Percentiles rank a stretch among this genome's conserved stretches.
phyloP scores from a whole-genome alignment of 768 basidiomycete species.

The Mrakia hoshinonis region DNA sequence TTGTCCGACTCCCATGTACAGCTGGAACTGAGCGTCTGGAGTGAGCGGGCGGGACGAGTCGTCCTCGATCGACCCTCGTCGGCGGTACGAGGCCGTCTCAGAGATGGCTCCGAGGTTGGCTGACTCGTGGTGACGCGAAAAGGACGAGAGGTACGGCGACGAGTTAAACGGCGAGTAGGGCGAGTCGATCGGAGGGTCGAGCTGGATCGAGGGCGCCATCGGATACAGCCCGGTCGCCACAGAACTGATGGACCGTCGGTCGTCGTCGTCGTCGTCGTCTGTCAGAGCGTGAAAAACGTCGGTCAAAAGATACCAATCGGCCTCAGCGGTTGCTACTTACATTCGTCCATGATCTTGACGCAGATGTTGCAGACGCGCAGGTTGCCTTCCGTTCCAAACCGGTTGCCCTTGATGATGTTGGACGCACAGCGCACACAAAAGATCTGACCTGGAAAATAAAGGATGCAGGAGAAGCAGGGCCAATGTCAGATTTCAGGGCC shows the following conservation, averaged over 20 bases:
- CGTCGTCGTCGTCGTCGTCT: constrained; percentile 76
- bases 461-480: no score
- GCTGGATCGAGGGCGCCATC: constrained; percentile 7
- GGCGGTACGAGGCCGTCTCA: not conserved
- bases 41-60: constrained; percentile 45
- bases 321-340: no score
- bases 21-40: constrained; percentile 50
- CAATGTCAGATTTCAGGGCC: not conserved
- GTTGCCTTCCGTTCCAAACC: constrained; percentile 92
- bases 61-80: not conserved
- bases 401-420: constrained; percentile 85
- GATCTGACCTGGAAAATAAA: constrained; percentile 51
- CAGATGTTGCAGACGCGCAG: constrained; percentile 93
- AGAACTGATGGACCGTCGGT: constrained; percentile 60
- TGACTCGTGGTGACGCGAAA: not conserved
- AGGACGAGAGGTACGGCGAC: constrained; percentile 4
- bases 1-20: not conserved
- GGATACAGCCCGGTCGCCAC: constrained; percentile 44
- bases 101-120: constrained; percentile 5
- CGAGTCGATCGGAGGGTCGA: constrained; percentile 2
- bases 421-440: constrained; percentile 96
- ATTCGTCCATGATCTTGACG: constrained; percentile 74
- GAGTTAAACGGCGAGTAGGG: not conserved
- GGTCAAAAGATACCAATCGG: no score
- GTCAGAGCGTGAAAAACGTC: constrained; percentile 24